Evolutionary conservation across 2,329 filamentous ascomycete genomes (phyloP), one percentile per base, ranked within the genome.

Genomic region (Periconia digitata): DNA sequence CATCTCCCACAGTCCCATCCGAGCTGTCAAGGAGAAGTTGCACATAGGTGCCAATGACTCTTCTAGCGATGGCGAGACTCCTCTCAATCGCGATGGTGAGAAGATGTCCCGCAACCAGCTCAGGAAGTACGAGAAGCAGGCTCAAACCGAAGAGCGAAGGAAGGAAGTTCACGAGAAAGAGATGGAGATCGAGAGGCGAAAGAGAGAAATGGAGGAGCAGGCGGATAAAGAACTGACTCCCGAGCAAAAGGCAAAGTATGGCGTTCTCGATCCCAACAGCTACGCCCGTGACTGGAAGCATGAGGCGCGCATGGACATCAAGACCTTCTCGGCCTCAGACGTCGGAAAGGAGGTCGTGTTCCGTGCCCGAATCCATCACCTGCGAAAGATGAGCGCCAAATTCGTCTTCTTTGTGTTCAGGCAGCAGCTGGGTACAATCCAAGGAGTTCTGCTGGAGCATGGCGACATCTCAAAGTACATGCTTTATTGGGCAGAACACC

Each of bases 331-430:
- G 6, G 65, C 73, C 3, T 72, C 73, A n/a, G 72, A 79, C 49
- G 75, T 79, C 17, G 86, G 85, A 27, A 74, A 84, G 58, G 75
- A 81, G 54, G 77, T 90, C 42, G 72, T 75, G 46, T 90, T 92
- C 73, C 83, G 84, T 35, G 87, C 86, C 29, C 81, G 89, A 27
- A 76, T 94, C 17, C 87, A 92, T 69, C 89, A 91, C 47, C 79
- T 94, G 49, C 85, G 92, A 40, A 86, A 87, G 59, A 81, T 96
- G 75, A 92, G 90, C 66, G 81, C 89, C 59, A 86, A 88, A 58
- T 78, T 96, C 27, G 89, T 90, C 61, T 96, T 96, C 71, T 76
- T 96, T 37, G 82, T 95, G 49, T 87, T 96, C 65, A 86, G 92
- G 46, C 90, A 96, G 72, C 87, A 92, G 72, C 85, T 88, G 12